These are phyloP conservation scores for Eremochloa ophiuroides DNA, from an alignment of 176 grass and related monocot genomes.

Conservation along the genomic window DNA sequence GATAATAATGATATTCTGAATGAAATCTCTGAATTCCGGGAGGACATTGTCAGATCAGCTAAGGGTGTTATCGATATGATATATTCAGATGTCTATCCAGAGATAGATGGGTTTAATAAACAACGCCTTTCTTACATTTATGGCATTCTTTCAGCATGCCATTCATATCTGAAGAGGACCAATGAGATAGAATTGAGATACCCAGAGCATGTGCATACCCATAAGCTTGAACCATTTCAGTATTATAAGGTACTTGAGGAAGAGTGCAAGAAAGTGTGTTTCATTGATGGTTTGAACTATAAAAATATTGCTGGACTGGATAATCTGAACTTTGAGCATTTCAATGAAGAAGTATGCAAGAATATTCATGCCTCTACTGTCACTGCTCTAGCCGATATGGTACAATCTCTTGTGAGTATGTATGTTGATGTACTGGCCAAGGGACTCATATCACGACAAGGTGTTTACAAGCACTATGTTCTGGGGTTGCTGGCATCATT, in stretches of 20 bases:
- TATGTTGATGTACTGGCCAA: slow-evolving; percentile 70
- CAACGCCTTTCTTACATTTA: slow-evolving; percentile 84
- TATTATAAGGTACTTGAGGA: slow-evolving; percentile 93
- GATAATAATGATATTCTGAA: slow-evolving; percentile 78
- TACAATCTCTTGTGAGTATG: slow-evolving; percentile 69
- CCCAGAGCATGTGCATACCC: slow-evolving; percentile 59
- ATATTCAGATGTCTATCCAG: slow-evolving; percentile 63
- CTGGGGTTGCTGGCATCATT: slow-evolving; percentile 75
- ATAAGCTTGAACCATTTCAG: slow-evolving; percentile 71
- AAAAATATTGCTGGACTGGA: slow-evolving; percentile 87
- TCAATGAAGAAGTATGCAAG: slow-evolving; percentile 95
- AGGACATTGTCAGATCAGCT: slow-evolving; percentile 77
- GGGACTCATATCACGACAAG: slow-evolving; percentile 72
- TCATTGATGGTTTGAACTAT: slow-evolving; percentile 74
- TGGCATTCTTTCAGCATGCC: slow-evolving; percentile 83
- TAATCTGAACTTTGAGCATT: slow-evolving; percentile 95
- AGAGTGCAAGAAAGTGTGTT: slow-evolving; percentile 82
- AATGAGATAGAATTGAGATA: slow-evolving; percentile 61
- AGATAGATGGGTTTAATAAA: slow-evolving; percentile 86
- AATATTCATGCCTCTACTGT: slow-evolving; percentile 68
- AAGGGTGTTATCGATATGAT: slow-evolving; percentile 78
- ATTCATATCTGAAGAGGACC: slow-evolving; percentile 51
- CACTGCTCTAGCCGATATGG: slow-evolving; percentile 61
- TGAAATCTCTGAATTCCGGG: slow-evolving; percentile 86
- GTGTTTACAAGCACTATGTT: slow-evolving; percentile 94